Evolutionary conservation across 2,329 filamentous ascomycete species (phyloP).

Genomic region (Furcasterigmium furcatum): DNA sequence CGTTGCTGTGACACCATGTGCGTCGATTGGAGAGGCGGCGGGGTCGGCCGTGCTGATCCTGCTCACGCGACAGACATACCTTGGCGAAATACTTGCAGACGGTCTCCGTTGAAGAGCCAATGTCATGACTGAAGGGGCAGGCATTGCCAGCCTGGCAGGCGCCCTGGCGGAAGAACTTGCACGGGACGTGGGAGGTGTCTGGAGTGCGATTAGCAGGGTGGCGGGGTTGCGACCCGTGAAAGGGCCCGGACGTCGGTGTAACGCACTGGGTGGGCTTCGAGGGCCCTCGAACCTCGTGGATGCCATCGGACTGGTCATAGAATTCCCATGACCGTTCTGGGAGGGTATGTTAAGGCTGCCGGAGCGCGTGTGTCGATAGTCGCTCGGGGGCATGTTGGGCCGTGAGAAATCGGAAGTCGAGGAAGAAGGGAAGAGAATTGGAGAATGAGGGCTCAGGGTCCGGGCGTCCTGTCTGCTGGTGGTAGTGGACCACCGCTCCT

Average conservation of each 20-base stretch:
- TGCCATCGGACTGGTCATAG: constrained; percentile 29
- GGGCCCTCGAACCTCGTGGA: constrained; percentile 53
- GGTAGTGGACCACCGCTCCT: not conserved
- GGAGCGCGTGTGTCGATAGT: constrained; percentile 55
- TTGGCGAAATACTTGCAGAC: constrained; percentile 99
- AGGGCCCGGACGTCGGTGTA: constrained; percentile 1
- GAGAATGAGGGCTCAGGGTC: not conserved
- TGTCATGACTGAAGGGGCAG: constrained; percentile 94
- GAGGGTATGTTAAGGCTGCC: constrained; percentile 53
- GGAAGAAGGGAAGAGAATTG: constrained; percentile 1
- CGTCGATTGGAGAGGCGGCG: not conserved
- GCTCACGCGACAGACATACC: constrained; percentile 48
- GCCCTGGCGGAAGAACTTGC: constrained; percentile 98
- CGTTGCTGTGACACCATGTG: not conserved
- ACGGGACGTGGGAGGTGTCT: constrained; percentile 97
- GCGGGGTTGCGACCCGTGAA: constrained; percentile 3
- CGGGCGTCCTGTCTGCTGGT: no score
- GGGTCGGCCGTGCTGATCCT: not conserved
- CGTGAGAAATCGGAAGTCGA: constrained; percentile 1
- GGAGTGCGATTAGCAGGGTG: not conserved
- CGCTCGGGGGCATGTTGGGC: constrained; percentile 22
- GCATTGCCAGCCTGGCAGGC: constrained; percentile 93
- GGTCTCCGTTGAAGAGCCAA: constrained; percentile 78
- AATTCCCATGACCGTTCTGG: constrained; percentile 22
- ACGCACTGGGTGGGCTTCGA: constrained; percentile 61